Conservation (phyloP, 345 rosid species). For the Lenwebbia sp. region DNA sequence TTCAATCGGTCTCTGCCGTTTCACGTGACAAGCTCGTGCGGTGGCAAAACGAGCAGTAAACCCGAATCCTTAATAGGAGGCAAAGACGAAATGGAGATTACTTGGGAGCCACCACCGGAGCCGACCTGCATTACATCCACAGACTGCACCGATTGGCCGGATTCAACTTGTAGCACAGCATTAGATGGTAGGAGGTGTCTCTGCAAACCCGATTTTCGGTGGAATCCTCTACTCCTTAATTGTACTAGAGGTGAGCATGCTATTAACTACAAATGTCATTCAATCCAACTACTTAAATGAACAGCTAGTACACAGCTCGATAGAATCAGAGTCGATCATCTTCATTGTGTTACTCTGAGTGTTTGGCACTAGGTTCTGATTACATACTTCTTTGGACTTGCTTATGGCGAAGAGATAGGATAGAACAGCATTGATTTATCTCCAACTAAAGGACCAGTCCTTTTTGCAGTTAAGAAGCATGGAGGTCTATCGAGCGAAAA, state of each 20-base stretch:
- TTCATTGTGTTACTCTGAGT: background rate
- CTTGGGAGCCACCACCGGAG: conserved; percentile 47
- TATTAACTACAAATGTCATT: background rate
- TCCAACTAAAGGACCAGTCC: background rate
- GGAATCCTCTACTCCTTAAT: conserved; percentile 33
- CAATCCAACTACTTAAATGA: background rate
- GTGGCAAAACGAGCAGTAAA: conserved; percentile 2
- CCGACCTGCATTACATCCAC: conserved; percentile 29
- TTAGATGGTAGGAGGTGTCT: conserved; percentile 31
- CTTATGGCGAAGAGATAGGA: background rate
- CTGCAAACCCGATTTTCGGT: conserved; percentile 25
- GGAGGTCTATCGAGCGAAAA: conserved; percentile 3
- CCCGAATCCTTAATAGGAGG: conserved; percentile 2
- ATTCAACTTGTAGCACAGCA: conserved; percentile 30
- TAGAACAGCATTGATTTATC: background rate
- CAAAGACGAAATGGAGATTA: conserved; percentile 41
- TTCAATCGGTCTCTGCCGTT: conserved; percentile 9
- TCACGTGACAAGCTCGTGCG: background rate
- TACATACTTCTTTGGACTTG: background rate
- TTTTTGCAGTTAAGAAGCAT: conserved; percentile 1
- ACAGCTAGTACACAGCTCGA: background rate
- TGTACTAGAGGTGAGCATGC: conserved; percentile 31
- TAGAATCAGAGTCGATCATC: background rate
- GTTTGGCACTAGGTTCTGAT: background rate
- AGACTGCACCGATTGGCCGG: conserved; percentile 55